phyloP scores from a whole-genome alignment of 208 protist genomes.

The Novymonas esmeraldas region DNA sequence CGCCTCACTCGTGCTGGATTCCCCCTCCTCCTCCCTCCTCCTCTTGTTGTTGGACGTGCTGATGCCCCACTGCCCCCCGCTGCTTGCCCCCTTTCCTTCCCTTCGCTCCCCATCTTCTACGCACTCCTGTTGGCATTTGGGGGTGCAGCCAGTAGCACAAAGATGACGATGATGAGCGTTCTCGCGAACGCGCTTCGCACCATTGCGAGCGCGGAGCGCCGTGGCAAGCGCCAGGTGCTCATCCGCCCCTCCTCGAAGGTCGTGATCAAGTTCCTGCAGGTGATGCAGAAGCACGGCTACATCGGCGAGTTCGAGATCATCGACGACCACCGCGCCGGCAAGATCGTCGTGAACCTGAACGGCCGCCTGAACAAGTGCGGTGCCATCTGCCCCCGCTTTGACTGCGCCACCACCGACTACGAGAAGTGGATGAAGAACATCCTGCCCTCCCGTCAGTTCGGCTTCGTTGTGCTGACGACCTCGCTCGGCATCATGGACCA shows the following conservation, averaged over 20 bases:
- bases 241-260: constrained; percentile 99
- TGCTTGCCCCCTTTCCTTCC: background rate
- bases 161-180: constrained; percentile 99
- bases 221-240: constrained; percentile 99
- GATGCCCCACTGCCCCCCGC: too few relatives aligned
- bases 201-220: constrained; percentile 99
- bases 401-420: constrained; percentile 95
- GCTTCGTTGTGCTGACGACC: constrained; percentile 99
- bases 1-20: too few relatives aligned
- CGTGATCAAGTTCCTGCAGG: constrained; percentile 99
- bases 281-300: constrained; percentile 99
- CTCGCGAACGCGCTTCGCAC: constrained; percentile 98
- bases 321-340: constrained; percentile 99
- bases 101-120: background rate
- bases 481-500: constrained; percentile 99
- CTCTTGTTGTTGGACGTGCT: too few relatives aligned
- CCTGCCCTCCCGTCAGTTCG: constrained; percentile 99
- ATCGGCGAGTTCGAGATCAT: constrained; percentile 99
- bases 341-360: constrained; percentile 99
- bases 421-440: constrained; percentile 99
- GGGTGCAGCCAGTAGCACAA: too few relatives aligned
- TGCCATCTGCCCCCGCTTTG: constrained; percentile 99
- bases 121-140: too few relatives aligned
- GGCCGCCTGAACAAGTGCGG: constrained; percentile 99
- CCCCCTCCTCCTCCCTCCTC: too few relatives aligned